Evolutionary conservation across 805 yeast species (phyloP), one percentile per base, ranked within the genome.

Genomic region (Gaillardinia entomophila): DNA sequence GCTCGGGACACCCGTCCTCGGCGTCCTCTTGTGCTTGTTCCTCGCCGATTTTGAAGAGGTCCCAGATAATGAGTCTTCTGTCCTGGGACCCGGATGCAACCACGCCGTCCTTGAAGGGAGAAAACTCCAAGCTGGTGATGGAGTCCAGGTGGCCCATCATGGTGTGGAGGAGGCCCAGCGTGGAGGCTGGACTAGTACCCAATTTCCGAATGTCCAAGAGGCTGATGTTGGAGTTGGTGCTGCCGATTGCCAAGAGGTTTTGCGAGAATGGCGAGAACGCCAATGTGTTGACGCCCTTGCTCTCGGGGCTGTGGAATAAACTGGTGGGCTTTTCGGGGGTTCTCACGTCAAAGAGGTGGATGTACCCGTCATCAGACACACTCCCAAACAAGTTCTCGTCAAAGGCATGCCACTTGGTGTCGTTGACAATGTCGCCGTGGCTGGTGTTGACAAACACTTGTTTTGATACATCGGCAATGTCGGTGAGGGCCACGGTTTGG

Each of bases 1-100:
- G 59, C 54, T 87, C 96, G 4, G 95, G 90, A 17, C 82, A 82
- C 25, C 95, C 96, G 48, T 87, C 96, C 42, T 83, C 95, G 19
- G 87, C 83, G 51, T 87, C 96, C 44, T 86, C 96, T 43, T 78
- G 88, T 11, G 70, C 71, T 54, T 85, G 95, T 49, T 86, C 95
- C 41, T 79, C 83, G 3, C 96, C 96, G 24, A 87, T 80, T 44
- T 75, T 78, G 29, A 67, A 62, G 36, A 86, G 62, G 51, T 87
- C 95, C 96, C 96, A 86, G 4, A 87, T 44, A 23, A 85, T 78
- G 12, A 84, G 74, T 37, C 95, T 66, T 40, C 92, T 69, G 51
- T 87, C 96, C 39, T 75, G 75, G 1, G 87, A 77, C 3, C 88
- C 83, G 0, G 88, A 77, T 2, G 88, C 87, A 6, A 87, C 50